phyloP scores from a whole-genome alignment of 2,329 filamentous ascomycete species.

The Fusarium bactridioides region DNA sequence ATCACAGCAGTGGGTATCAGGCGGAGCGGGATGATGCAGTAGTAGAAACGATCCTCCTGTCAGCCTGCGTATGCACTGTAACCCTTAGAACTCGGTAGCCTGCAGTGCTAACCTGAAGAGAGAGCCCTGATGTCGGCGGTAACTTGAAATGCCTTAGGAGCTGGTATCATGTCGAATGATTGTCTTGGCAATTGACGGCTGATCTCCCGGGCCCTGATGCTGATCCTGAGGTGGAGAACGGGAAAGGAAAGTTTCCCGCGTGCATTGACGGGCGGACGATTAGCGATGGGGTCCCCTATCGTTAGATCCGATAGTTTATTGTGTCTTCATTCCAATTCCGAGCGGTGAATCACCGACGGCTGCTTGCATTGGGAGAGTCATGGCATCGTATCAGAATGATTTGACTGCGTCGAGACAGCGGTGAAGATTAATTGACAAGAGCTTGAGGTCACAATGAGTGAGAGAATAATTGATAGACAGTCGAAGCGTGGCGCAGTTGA shows the following conservation, averaged over 20 bases:
- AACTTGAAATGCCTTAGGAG: background rate
- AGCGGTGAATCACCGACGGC: conserved; percentile 10
- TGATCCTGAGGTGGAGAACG: conserved; percentile 5
- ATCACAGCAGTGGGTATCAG: conserved; percentile 4
- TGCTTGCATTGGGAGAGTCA: conserved; percentile 16
- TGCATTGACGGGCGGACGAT: conserved; percentile 6
- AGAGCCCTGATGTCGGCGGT: conserved; percentile 12
- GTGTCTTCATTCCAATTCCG: background rate
- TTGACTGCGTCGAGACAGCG: background rate
- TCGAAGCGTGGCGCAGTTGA: background rate
- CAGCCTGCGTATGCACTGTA: conserved; percentile 5
- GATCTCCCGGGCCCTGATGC: background rate
- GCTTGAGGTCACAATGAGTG: background rate
- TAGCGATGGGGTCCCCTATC: background rate
- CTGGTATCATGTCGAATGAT: background rate
- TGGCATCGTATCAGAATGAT: background rate
- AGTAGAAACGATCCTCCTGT: conserved; percentile 16
- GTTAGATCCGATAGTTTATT: background rate
- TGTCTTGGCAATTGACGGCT: conserved; percentile 4
- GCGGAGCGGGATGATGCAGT: conserved; percentile 22
- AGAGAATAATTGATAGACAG: background rate
- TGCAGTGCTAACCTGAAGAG: conserved; percentile 16
- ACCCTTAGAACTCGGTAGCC: conserved; percentile 5
- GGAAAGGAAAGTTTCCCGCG: conserved; percentile 15
- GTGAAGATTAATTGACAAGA: background rate